Percentiles rank a stretch among this genome's conserved stretches.
These are phyloP conservation scores for Podaxis pistillaris DNA, from an alignment of 768 basidiomycete species.

Conservation along the genomic window DNA sequence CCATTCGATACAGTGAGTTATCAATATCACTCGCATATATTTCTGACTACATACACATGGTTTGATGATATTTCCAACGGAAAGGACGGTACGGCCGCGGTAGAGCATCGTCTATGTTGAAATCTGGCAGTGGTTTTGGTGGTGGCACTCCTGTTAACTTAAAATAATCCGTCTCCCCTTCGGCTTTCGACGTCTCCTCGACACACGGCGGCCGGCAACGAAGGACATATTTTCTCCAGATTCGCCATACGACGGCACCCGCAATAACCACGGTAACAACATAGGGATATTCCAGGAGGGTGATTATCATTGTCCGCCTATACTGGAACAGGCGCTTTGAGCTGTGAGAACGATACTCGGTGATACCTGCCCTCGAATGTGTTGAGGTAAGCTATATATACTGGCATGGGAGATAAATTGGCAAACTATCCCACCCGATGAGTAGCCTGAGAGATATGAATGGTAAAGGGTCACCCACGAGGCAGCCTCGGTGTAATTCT, in stretches of 20 bases:
- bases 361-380: neutral
- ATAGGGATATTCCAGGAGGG: neutral
- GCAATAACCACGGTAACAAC: neutral
- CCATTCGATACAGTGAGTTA: neutral
- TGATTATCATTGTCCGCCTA: neutral
- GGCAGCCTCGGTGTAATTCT: no score
- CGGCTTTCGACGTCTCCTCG: neutral
- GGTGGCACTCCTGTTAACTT: conserved; percentile 41
- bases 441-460: neutral
- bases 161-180: conserved; percentile 32
- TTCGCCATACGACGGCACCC: neutral
- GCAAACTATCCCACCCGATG: neutral
- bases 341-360: neutral
- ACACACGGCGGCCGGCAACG: neutral
- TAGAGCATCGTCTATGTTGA: conserved; percentile 40
- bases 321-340: neutral
- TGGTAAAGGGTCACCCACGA: no score
- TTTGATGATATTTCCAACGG: conserved; percentile 55
- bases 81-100: conserved; percentile 56
- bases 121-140: conserved; percentile 39
- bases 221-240: neutral
- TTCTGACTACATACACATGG: conserved; percentile 42
- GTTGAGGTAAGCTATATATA: neutral
- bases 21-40: neutral
- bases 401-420: neutral